phyloP scores from a whole-genome alignment of 2,329 filamentous ascomycete genomes.

The Dactylellina cionopaga region DNA sequence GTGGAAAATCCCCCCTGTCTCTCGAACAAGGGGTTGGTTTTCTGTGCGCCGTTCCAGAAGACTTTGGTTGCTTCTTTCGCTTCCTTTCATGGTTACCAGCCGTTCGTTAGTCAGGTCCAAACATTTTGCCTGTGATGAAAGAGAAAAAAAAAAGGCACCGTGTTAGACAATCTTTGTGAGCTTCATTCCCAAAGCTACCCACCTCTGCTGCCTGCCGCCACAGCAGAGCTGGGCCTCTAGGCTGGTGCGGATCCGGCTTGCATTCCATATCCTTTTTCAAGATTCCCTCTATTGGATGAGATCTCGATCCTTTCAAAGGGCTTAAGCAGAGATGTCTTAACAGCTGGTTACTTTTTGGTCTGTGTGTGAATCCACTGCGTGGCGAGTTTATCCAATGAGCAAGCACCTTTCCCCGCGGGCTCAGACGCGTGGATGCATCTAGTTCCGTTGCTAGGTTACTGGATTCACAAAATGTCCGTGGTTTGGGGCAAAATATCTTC shows the following conservation, averaged over 20 bases:
- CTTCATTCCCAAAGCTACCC: conserved; percentile 21
- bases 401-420: conserved; percentile 43
- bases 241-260: conserved; percentile 29
- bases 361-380: conserved; percentile 35
- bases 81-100: conserved; percentile 1
- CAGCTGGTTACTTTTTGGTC: conserved; percentile 27
- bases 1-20: conserved; percentile 44
- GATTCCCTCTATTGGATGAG: not conserved
- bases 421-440: conserved; percentile 40
- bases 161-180: conserved; percentile 15
- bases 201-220: conserved; percentile 45
- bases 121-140: conserved; percentile 7
- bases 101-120: conserved; percentile 19
- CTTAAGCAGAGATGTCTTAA: conserved; percentile 26
- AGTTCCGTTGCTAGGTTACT: conserved; percentile 33
- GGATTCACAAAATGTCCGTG: conserved; percentile 47
- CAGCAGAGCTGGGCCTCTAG: conserved; percentile 26
- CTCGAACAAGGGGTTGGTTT: conserved; percentile 27
- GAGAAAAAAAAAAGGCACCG: conserved; percentile 5
- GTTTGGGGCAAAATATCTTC: conserved; percentile 40
- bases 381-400: conserved; percentile 29
- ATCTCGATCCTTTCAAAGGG: conserved; percentile 26
- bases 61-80: conserved; percentile 22
- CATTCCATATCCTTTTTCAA: conserved; percentile 12
- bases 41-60: conserved; percentile 51